Evolutionary conservation across 805 yeast genomes (phyloP).

Genomic region (Barnettozyma populi): DNA sequence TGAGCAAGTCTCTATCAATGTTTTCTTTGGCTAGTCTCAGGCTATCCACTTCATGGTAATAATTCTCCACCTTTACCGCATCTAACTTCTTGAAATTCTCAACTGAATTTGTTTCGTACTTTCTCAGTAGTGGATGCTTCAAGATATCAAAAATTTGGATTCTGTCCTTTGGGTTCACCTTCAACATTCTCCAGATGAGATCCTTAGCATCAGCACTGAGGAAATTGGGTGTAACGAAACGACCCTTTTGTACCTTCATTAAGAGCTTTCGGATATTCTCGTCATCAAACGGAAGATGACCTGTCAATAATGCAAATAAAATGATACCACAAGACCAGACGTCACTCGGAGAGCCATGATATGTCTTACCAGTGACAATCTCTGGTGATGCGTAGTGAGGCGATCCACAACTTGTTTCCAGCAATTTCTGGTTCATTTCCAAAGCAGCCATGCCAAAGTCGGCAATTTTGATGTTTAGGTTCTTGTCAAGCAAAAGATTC

Average conservation of each 20-base stretch:
- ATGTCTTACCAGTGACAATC: conserved; percentile 89
- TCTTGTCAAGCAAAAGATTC: conserved; percentile 70
- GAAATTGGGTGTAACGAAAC: conserved; percentile 74
- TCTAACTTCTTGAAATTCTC: conserved; percentile 26
- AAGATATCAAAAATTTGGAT: conserved; percentile 74
- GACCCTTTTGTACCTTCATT: conserved; percentile 87
- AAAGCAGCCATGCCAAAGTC: conserved; percentile 99
- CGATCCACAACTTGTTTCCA: conserved; percentile 96
- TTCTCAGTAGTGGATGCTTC: conserved; percentile 73
- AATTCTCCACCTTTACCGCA: conserved; percentile 27
- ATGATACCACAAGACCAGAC: conserved; percentile 99
- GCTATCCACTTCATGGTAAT: conserved; percentile 35
- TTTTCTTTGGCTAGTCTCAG: conserved; percentile 32
- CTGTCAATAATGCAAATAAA: conserved; percentile 86
- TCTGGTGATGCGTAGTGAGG: conserved; percentile 99
- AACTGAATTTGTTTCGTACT: conserved; percentile 48
- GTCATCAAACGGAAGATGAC: conserved; percentile 95
- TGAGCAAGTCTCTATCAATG: conserved; percentile 68
- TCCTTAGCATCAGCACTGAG: conserved; percentile 84
- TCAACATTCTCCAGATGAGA: conserved; percentile 72
- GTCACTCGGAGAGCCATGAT: conserved; percentile 96
- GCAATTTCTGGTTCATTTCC: conserved; percentile 71
- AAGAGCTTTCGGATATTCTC: conserved; percentile 85
- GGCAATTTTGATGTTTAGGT: conserved; percentile 89
- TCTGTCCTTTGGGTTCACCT: conserved; percentile 75